phyloP scores from a whole-genome alignment of 140 eudicot species.

The Oenanthe javanica region DNA sequence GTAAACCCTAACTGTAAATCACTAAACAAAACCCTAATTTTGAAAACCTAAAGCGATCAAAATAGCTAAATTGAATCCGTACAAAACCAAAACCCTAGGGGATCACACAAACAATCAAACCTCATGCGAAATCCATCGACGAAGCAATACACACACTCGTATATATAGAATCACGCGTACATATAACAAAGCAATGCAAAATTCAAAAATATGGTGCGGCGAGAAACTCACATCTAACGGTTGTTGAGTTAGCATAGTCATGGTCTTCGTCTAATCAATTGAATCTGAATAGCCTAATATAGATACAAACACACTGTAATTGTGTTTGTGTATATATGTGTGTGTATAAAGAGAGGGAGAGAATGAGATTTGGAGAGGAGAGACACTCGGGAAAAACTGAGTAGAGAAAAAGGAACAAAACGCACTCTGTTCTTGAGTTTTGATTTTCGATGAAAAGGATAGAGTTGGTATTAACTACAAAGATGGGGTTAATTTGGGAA shows the following conservation, averaged over 20 bases:
- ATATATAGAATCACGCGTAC: neutral
- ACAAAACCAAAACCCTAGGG: constrained; percentile 31
- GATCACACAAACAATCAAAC: constrained; percentile 21
- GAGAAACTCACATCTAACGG: constrained; percentile 44
- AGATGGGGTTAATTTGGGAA: neutral
- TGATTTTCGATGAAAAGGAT: constrained; percentile 8
- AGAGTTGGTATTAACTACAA: neutral
- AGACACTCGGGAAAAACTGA: neutral
- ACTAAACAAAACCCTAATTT: constrained; percentile 28
- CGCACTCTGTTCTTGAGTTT: constrained; percentile 8
- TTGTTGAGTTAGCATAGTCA: constrained; percentile 60
- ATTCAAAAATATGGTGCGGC: neutral
- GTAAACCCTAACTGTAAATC: constrained; percentile 22
- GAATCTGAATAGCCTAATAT: constrained; percentile 3
- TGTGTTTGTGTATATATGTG: neutral
- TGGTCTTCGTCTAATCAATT: constrained; percentile 32
- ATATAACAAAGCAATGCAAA: neutral
- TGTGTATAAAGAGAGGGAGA: neutral
- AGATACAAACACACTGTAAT: neutral
- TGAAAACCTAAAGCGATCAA: neutral
- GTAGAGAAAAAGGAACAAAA: neutral
- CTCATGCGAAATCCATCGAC: neutral
- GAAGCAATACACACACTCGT: constrained; percentile 8
- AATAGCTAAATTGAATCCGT: constrained; percentile 19
- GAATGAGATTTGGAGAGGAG: neutral